Conservation (phyloP, 75 land plant species). For the Larix kaempferi region DNA sequence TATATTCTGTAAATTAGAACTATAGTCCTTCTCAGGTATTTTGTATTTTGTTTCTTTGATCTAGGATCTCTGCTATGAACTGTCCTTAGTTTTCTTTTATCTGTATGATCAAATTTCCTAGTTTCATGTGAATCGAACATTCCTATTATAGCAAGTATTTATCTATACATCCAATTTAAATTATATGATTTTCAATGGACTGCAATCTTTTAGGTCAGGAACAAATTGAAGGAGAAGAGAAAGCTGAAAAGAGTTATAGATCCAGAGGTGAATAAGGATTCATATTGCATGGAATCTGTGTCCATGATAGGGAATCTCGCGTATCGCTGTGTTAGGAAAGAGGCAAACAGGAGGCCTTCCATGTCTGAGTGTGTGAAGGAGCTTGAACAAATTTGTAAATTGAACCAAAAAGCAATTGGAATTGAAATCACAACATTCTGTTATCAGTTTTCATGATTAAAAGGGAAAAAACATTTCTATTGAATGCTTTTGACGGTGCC, state of each 20-base stretch:
- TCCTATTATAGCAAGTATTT: no score
- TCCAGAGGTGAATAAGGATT: conserved; percentile 47
- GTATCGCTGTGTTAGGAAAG: conserved; percentile 62
- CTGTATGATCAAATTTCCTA: not conserved
- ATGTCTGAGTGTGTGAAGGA: conserved; percentile 81
- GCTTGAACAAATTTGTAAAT: conserved; percentile 41
- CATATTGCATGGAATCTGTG: conserved; percentile 68
- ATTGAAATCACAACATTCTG: not conserved
- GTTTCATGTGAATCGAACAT: no score
- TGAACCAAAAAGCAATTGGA: conserved; percentile 32
- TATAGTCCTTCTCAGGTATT: not conserved
- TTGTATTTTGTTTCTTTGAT: not conserved
- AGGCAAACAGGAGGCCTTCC: conserved; percentile 55
- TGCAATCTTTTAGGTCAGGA: conserved; percentile 39
- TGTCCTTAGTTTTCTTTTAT: not conserved
- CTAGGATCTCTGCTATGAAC: not conserved
- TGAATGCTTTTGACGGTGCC: no score
- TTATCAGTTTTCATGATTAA: conserved; percentile 4
- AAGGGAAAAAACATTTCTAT: no score
- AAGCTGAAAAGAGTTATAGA: conserved; percentile 69
- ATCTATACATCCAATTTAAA: no score
- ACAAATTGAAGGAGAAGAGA: conserved; percentile 54
- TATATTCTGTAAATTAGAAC: no score
- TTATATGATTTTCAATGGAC: not conserved
- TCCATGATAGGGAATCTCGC: conserved; percentile 65